Base-by-base conservation (phyloP, 352 stramenopile species). In the Globisporangium takayamanum region DNA sequence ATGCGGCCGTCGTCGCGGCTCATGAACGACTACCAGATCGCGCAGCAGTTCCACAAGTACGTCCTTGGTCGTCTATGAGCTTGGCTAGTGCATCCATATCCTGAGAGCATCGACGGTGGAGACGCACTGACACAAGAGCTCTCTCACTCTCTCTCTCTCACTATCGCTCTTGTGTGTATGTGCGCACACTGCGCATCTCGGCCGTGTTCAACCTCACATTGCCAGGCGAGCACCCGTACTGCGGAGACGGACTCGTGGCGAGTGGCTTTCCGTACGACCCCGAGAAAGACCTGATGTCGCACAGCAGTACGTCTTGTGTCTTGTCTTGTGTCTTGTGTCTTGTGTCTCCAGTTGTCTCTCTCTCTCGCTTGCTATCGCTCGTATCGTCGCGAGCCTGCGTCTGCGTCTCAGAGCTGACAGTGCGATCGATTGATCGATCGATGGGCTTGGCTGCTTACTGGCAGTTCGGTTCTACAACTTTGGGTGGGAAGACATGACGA, bases 401-500 rank as follows among this genome's bases (percentile, higher is more conserved):
- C 16, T 18, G 39, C 18, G 39, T n/a, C 39, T 45, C 39, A 18
- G 14, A 45, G 8, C n/a, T 22, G 44, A 49, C 44, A 44, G 8
- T 33, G 28, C 46, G 36, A 44, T 12, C 18, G 22, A 3, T 15
- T 55, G 48, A 7, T 26, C 6, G 20, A 39, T 26, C 12, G 53
- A 30, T 37, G 18, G 25, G 36, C 30, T 36, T 26, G 25, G 11
- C 20, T 20, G 18, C 42, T 26, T 44, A 12, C 39, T 25, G 25
- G 14, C 56, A 96, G 88, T 97, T 53, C 78, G 74, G 16, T 95
- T 96, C 65, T 94, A 89, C 70, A 97, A 97, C 59, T 97, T 95
- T 72, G 80, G 80, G 1, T 97, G 88, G 88, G 86, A 95, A 66
- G 88, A 96, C 56, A 97, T 96, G 88, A 97, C 88, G n/a, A 92